Conservation (phyloP, 2,329 filamentous ascomycete species). For the Zarea fungicola region DNA sequence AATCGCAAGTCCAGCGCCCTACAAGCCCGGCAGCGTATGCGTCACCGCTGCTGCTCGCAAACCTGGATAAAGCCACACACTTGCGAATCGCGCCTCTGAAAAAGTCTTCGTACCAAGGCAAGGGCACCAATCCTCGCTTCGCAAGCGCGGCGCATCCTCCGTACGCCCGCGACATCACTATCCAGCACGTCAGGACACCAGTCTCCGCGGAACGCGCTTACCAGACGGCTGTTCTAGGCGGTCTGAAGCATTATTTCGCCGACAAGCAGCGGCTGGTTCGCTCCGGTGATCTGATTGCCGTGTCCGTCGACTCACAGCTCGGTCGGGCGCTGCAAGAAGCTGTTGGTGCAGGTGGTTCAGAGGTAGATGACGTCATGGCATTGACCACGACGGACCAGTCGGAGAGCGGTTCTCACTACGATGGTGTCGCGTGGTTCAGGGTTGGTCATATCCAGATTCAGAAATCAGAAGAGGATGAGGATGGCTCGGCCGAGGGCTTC, state of each 20-base stretch:
- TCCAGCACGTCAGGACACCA: constrained; percentile 85
- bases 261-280: constrained; percentile 76
- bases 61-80: constrained; percentile 73
- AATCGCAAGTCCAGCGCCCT: constrained; percentile 60
- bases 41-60: constrained; percentile 82
- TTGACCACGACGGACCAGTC: constrained; percentile 37
- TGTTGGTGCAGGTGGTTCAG: constrained; percentile 51
- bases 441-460: constrained; percentile 66
- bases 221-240: constrained; percentile 80
- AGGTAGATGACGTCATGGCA: constrained; percentile 66
- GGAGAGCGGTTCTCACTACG: constrained; percentile 36
- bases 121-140: constrained; percentile 51
- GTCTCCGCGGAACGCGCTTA: constrained; percentile 79
- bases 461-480: constrained; percentile 50
- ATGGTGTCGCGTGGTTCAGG: constrained; percentile 84
- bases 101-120: constrained; percentile 43
- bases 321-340: constrained; percentile 76
- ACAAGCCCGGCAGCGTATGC: constrained; percentile 62
- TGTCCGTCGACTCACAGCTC: constrained; percentile 81
- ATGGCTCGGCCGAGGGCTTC: constrained; percentile 58
- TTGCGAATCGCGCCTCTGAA: constrained; percentile 71
- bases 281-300: constrained; percentile 80
- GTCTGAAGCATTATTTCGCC: constrained; percentile 84
- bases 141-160: constrained; percentile 51
- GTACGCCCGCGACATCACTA: constrained; percentile 69